Conservation (phyloP, 2,329 filamentous ascomycete genomes). For the Calonectria multiphialidica region DNA sequence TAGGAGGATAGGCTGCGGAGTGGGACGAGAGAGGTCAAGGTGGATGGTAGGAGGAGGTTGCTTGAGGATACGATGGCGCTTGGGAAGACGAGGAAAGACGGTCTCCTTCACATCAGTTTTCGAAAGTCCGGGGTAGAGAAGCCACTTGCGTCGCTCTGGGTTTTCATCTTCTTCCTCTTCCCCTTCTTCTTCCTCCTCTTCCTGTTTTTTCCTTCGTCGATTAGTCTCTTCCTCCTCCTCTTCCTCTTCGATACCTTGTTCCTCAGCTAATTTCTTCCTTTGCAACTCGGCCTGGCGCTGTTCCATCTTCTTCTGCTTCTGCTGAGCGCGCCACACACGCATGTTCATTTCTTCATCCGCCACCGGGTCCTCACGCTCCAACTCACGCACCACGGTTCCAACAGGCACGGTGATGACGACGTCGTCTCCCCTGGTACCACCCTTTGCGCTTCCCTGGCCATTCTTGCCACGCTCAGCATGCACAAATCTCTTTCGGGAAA, state of each 20-base stretch:
- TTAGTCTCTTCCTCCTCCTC: slow-evolving; percentile 33
- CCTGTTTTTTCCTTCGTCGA: slow-evolving; percentile 30
- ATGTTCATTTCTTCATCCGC: slow-evolving; percentile 68
- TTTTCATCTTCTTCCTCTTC: slow-evolving; percentile 58
- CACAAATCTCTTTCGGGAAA: slow-evolving; percentile 81
- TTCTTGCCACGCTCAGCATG: slow-evolving; percentile 82
- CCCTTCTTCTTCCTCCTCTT: slow-evolving; percentile 40
- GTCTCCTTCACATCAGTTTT: slow-evolving; percentile 74
- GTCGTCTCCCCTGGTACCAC: slow-evolving; percentile 87
- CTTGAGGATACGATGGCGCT: slow-evolving; percentile 66
- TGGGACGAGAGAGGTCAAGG: slow-evolving; percentile 80
- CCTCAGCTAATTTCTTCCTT: slow-evolving; percentile 25
- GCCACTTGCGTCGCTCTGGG: slow-evolving; percentile 78
- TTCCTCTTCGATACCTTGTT: slow-evolving; percentile 26
- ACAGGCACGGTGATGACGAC: slow-evolving; percentile 91
- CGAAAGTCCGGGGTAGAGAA: slow-evolving; percentile 84
- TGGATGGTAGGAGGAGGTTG: slow-evolving; percentile 81
- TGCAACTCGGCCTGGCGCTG: slow-evolving; percentile 51
- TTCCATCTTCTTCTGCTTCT: slow-evolving; percentile 49
- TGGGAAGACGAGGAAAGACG: slow-evolving; percentile 63
- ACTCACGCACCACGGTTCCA: slow-evolving; percentile 89
- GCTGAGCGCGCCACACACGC: slow-evolving; percentile 46
- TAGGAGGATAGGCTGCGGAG: slow-evolving; percentile 85
- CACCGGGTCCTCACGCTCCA: slow-evolving; percentile 82
- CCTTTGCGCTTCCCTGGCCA: slow-evolving; percentile 79